Evolutionary conservation across 768 basidiomycete genomes (phyloP), one percentile per base, ranked within the genome.

Genomic region (Xerocomus spinulosus): DNA sequence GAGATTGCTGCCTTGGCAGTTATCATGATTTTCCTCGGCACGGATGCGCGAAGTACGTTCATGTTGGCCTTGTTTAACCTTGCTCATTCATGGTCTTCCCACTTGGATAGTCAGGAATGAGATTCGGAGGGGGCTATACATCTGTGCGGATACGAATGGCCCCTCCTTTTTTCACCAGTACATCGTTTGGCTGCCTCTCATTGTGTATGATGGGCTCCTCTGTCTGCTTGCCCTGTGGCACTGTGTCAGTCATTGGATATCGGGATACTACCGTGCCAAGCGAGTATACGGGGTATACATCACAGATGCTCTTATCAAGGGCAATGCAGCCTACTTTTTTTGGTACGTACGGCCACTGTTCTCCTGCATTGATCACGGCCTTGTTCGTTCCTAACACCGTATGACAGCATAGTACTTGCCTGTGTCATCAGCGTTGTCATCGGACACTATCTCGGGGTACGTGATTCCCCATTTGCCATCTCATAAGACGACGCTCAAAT

Each of bases 281-380:
- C 42, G 46, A 18, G 9, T 32, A 10, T 20, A 45, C 6, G 48
- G 47, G 2, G 29, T 52, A 0, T 12, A 25, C n/a, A n/a, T 61
- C 34, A 15, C 53, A 23, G 38, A 42, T 6, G 26, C 23, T 3
- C 47, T 58, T 13, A 12, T 61, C 24, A 55, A 36, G 24, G 59
- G 45, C 4, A 61, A 46, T 13, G 34, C n/a, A 13, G 20, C 41
- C 20, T 60, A 60, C 36, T 52, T 52, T 49, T 10, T 55, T 13
- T 55, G 44, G 59, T 60, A 36, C 28, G 55, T 1, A 12, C 12
- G 14, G 15, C 20, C 15, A 23, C 20, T 23, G 23, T 14, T 14
- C 17, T 20, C 3, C 14, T 15, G 9, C 37, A 9, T 38, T 14
- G 17, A 15, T 23, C 37, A 13, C 20, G 20, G 21, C 23, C n/a